Percentiles rank a stretch among this genome's conserved stretches.
Evolutionary conservation across 2,329 filamentous ascomycete species (phyloP).

Genomic region (Tolypocladium endophyticum): DNA sequence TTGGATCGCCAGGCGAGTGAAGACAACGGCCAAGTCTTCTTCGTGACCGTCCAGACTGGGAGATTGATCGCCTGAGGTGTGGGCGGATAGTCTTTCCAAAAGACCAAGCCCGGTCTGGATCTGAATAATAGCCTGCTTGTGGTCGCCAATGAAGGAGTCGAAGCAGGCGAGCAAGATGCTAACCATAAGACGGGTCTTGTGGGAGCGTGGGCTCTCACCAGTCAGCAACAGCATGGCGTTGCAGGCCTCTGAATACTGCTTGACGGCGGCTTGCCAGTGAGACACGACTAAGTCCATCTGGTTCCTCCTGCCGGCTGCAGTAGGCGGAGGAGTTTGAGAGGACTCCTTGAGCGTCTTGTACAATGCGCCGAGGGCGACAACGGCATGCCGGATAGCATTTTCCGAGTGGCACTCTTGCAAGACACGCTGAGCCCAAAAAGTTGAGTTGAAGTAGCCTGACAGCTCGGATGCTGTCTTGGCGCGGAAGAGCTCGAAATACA

Average conservation of each 20-base stretch:
- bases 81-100: slow-evolving; percentile 35
- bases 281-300: slow-evolving; percentile 25
- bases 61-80: slow-evolving; percentile 3
- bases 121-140: slow-evolving; percentile 49
- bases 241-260: slow-evolving; percentile 47
- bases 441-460: slow-evolving; percentile 56
- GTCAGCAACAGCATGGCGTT: slow-evolving; percentile 36
- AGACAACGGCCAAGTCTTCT: slow-evolving; percentile 51
- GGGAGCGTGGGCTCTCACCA: slow-evolving; percentile 31
- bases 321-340: slow-evolving; percentile 33
- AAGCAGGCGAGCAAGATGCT: slow-evolving; percentile 58
- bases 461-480: slow-evolving; percentile 51
- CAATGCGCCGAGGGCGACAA: slow-evolving; percentile 54
- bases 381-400: slow-evolving; percentile 51
- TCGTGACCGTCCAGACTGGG: slow-evolving; percentile 32
- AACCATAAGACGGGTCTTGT: slow-evolving; percentile 50
- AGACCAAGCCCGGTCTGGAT: slow-evolving; percentile 48
- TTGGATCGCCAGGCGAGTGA: slow-evolving; percentile 52
- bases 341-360: slow-evolving; percentile 56
- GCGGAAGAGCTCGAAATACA: slow-evolving; percentile 53
- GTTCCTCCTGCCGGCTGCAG: slow-evolving; percentile 6
- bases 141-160: slow-evolving; percentile 55
- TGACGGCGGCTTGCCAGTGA: slow-evolving; percentile 51
- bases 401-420: slow-evolving; percentile 53
- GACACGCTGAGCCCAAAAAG: slow-evolving; percentile 55